phyloP scores from a whole-genome alignment of 2,329 filamentous ascomycete species.

The Cytospora leucostoma region DNA sequence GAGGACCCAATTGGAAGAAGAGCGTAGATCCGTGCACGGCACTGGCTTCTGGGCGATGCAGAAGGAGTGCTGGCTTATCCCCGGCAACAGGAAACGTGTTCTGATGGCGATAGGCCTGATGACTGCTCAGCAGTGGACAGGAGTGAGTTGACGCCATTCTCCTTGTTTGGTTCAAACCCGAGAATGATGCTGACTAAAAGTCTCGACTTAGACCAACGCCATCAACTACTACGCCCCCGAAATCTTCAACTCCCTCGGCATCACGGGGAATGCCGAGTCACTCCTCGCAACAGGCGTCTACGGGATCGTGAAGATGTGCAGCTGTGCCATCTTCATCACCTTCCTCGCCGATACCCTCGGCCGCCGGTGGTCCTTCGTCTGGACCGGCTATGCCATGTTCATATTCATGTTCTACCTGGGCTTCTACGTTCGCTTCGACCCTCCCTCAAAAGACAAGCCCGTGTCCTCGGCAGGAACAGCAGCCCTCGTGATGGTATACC shows the following conservation, averaged over 20 bases:
- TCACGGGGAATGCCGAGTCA: constrained; percentile 49
- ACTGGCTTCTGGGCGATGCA: constrained; percentile 32
- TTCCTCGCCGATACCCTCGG: constrained; percentile 64
- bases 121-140: constrained; percentile 75
- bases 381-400: constrained; percentile 45
- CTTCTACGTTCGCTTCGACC: constrained; percentile 56
- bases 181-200: not conserved
- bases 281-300: constrained; percentile 66
- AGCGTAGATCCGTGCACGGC: constrained; percentile 32
- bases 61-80: constrained; percentile 37
- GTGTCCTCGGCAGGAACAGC: constrained; percentile 52
- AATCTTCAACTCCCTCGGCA: constrained; percentile 39
- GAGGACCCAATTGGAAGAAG: constrained; percentile 35
- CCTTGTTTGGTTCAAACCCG: not conserved
- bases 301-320: constrained; percentile 62
- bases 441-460: constrained; percentile 39
- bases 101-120: constrained; percentile 52
- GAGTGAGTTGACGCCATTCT: constrained; percentile 36
- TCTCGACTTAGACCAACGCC: constrained; percentile 33
- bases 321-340: constrained; percentile 59
- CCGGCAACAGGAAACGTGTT: constrained; percentile 42
- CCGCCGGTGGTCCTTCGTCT: constrained; percentile 56
- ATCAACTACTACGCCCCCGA: constrained; percentile 40
- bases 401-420: constrained; percentile 61
- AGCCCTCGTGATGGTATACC: constrained; percentile 60